Conservation (phyloP, 305 asterid genomes). For the Fraxinus nigra region DNA sequence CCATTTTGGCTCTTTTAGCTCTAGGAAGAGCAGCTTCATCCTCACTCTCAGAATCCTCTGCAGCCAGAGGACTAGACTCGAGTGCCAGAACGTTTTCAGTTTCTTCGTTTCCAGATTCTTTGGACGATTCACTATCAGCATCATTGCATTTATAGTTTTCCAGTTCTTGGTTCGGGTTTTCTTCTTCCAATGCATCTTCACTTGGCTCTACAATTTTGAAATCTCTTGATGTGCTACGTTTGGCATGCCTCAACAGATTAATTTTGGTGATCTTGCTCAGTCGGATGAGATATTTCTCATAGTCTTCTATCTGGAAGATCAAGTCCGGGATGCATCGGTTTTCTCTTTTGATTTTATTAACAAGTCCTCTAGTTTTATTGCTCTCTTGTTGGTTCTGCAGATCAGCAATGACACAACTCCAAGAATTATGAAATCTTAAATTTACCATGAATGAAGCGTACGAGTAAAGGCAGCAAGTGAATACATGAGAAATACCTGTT, state of each 20-base stretch:
- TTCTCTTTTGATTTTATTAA: constrained; percentile 75
- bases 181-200: constrained; percentile 39
- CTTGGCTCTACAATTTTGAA: constrained; percentile 62
- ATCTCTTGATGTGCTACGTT: constrained; percentile 87
- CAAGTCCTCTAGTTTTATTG: constrained; percentile 50
- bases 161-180: constrained; percentile 37
- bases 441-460: background rate
- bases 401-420: constrained; percentile 3
- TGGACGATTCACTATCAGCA: constrained; percentile 37
- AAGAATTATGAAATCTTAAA: background rate
- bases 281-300: constrained; percentile 72
- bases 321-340: constrained; percentile 84
- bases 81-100: constrained; percentile 21
- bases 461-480: background rate
- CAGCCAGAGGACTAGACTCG: constrained; percentile 35
- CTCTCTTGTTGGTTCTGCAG: constrained; percentile 69
- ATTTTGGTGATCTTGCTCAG: constrained; percentile 72
- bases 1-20: constrained; percentile 51
- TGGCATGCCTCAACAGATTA: constrained; percentile 73
- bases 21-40: constrained; percentile 38
- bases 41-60: constrained; percentile 45
- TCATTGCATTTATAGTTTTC: constrained; percentile 27
- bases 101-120: constrained; percentile 35
- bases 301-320: constrained; percentile 86
- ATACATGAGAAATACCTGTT: constrained; percentile 45